Base-by-base conservation (phyloP, 1,284 basidiomycete species). In the Rhodofomes roseus region DNA sequence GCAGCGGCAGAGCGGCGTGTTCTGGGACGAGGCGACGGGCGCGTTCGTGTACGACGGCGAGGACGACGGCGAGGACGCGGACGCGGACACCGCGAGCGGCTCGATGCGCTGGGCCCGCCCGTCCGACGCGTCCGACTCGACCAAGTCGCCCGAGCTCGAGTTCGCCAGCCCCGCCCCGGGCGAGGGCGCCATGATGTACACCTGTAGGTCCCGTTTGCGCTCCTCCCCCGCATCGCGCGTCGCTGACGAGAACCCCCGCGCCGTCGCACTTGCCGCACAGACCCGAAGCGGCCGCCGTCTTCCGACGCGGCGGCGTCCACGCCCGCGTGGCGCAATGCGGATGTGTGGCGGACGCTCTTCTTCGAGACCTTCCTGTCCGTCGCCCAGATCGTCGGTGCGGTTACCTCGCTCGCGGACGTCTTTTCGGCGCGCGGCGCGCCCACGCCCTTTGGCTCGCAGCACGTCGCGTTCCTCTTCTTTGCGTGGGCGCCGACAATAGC, bases 401-500 rank as follows among this genome's bases (percentile, higher is more conserved):
- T 85, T 59, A 77, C 81, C 14, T 80, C 81, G 1, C 67, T 85
- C 52, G 67, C 82, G 52, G 83, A 85, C 66, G 71, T 80, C 48
- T 72, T 73, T 44, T 69, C 64, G 39, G 66, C 69, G 56, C 71
- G 70, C 39, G 62, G 63, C 3, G 63, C 62, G 36, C 80, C 79
- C 4, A 64, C 73, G 23, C 67, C 81, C 2, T 77, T 85, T 62
- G 83, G 82, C 20, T 81, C 82, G 40, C 83, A 85, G 59, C 81
- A 85, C 67, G 70, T 85, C 57, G 81, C 82, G 48, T 66, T 85
- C 44, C 65, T 85, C 20, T 67, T 85, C 36, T 75, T 76, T 25
- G 81, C 76, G 22, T 86, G 83, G 83, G 78, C 75, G 6, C 83
- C 83, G 2, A 55, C 59, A 27, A 40, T 73, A n/a, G 61, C 66